A percentile compares a stretch with the other conserved stretches of the same genome.
These are phyloP conservation scores for Crataegus laevigata DNA, from an alignment of 306 rosid genomes.

Conservation along the genomic window DNA sequence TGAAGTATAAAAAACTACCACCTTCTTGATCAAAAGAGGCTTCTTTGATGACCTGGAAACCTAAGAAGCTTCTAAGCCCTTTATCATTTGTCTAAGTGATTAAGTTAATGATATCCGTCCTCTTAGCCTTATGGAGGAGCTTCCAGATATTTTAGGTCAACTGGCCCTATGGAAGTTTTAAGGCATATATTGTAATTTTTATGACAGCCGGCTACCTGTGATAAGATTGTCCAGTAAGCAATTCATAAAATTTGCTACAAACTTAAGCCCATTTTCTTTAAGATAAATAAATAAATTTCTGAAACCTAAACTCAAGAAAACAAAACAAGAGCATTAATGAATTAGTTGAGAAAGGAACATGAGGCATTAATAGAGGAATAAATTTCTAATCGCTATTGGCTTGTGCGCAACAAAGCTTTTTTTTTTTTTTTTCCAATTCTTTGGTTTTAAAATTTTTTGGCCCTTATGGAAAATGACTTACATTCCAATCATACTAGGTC, in stretches of 20 bases:
- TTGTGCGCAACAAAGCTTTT: neutral
- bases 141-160: neutral
- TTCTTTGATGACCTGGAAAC: neutral
- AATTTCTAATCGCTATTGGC: neutral
- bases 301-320: neutral
- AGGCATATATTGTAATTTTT: neutral
- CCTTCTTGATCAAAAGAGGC: neutral
- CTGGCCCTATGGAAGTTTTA: neutral
- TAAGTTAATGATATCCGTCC: neutral
- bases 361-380: neutral
- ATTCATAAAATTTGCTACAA: neutral
- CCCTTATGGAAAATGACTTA: conserved; percentile 39
- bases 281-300: neutral
- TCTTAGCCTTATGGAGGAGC: neutral
- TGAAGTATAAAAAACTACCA: neutral
- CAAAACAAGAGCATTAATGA: neutral
- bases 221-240: neutral
- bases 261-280: neutral
- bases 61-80: neutral
- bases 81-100: neutral
- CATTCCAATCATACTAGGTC: conserved; percentile 97
- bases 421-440: neutral
- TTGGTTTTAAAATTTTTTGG: neutral
- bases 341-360: neutral
- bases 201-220: neutral